phyloP scores from a whole-genome alignment of 2,329 filamentous ascomycete species.

The Penicillium sp. region DNA sequence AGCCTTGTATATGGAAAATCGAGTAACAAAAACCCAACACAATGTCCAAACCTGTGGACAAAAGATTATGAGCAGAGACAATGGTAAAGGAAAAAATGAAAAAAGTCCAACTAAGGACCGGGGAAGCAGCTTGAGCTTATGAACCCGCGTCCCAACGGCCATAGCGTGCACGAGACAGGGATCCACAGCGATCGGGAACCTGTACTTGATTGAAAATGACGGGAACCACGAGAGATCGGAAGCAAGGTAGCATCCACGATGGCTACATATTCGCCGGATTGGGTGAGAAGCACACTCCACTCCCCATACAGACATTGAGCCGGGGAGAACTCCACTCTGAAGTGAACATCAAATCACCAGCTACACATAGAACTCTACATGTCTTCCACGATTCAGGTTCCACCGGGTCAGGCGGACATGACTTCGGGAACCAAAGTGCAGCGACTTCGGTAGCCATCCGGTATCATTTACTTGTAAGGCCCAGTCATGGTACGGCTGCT shows the following conservation, averaged over 20 bases:
- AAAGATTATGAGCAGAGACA: constrained; percentile 3
- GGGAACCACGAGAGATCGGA: neutral
- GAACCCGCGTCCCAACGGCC: constrained; percentile 2
- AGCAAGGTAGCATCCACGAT: constrained; percentile 8
- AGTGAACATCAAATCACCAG: constrained; percentile 6
- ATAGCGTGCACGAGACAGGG: neutral
- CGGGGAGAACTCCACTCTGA: neutral
- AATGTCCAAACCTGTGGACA: constrained; percentile 11
- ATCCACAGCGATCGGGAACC: neutral
- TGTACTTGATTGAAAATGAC: constrained; percentile 3
- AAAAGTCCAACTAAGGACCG: constrained; percentile 3
- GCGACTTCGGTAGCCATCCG: constrained; percentile 3
- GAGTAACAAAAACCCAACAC: constrained; percentile 4
- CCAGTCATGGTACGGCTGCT: constrained; percentile 2
- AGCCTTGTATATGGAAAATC: constrained; percentile 9
- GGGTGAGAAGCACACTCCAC: constrained; percentile 1
- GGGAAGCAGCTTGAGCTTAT: constrained; percentile 16
- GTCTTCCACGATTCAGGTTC: constrained; percentile 5
- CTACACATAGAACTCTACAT: constrained; percentile 1
- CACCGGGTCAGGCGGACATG: neutral
- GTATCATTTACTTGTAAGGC: constrained; percentile 2
- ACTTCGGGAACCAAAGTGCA: neutral
- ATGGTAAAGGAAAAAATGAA: neutral
- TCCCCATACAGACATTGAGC: neutral
- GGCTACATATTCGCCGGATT: constrained; percentile 21